Percentiles rank a stretch among this genome's conserved stretches.
Evolutionary conservation across 2,329 filamentous ascomycete genomes (phyloP).

Genomic region (Fusarium buxicola): DNA sequence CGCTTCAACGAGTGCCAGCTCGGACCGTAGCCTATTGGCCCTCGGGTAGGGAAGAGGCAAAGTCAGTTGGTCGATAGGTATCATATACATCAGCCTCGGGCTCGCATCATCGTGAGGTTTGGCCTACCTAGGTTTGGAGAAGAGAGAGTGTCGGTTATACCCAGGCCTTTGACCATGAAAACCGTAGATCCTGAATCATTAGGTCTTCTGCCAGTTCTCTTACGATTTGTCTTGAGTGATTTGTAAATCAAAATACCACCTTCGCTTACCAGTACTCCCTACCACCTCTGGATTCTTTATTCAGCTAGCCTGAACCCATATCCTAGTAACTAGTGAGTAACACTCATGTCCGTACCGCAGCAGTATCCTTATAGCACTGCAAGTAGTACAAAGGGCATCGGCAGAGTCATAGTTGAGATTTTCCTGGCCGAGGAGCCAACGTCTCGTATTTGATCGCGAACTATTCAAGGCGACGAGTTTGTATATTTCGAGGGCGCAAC

Average conservation of each 20-base stretch:
- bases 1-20: conserved; percentile 44
- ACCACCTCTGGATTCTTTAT: conserved; percentile 24
- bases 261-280: background rate
- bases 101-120: too few relatives aligned
- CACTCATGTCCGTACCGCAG: background rate
- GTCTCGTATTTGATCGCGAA: conserved; percentile 45
- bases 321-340: conserved; percentile 22
- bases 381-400: conserved; percentile 46
- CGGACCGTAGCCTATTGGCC: too few relatives aligned
- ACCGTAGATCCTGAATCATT: too few relatives aligned
- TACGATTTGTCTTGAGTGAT: too few relatives aligned
- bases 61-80: conserved; percentile 32
- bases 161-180: too few relatives aligned
- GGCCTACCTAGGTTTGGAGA: too few relatives aligned
- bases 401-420: conserved; percentile 34
- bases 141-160: too few relatives aligned
- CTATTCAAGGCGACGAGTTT: conserved; percentile 38
- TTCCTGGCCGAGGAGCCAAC: conserved; percentile 44
- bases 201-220: too few relatives aligned
- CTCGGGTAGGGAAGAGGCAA: conserved; percentile 19
- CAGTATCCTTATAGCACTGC: background rate
- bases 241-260: background rate
- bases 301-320: conserved; percentile 26
- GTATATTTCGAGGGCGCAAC: conserved; percentile 13
- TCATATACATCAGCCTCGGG: too few relatives aligned